phyloP scores from a whole-genome alignment of 2,329 filamentous ascomycete species.

The Dendrostoma leiphaemia region DNA sequence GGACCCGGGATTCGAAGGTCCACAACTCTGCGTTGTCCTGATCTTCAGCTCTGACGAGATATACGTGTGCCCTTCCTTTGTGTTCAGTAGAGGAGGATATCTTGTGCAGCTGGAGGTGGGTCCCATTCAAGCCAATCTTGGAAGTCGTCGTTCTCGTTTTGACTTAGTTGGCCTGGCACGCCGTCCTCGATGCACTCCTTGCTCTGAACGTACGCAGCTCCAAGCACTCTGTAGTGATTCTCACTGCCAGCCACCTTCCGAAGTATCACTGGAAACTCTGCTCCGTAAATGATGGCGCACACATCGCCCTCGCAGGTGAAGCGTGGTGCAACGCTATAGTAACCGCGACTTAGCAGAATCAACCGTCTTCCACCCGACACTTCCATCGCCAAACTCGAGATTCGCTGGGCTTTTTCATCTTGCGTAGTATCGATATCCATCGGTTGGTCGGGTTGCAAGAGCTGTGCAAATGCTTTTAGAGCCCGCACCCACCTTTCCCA shows the following conservation, averaged over 20 bases:
- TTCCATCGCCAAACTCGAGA: too few species aligned
- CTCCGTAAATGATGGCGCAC: conserved; percentile 1
- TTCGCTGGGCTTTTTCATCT: too few species aligned
- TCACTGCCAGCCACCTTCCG: conserved; percentile 17
- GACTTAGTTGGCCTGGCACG: neutral
- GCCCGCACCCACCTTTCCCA: neutral
- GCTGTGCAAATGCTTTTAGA: neutral
- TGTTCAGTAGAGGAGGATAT: too few species aligned
- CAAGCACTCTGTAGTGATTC: conserved; percentile 36
- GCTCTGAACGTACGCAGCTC: conserved; percentile 14
- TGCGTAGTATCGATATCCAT: neutral
- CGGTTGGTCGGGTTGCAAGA: neutral
- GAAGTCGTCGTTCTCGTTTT: neutral
- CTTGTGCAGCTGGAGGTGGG: too few species aligned
- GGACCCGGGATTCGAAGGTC: too few species aligned
- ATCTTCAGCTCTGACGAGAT: too few species aligned
- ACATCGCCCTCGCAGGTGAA: neutral
- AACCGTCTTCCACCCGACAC: neutral
- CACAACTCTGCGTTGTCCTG: too few species aligned
- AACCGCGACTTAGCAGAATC: conserved; percentile 14
- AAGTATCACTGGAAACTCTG: neutral
- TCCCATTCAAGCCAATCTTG: conserved; percentile 31
- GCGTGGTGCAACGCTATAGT: conserved; percentile 23
- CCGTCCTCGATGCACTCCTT: neutral
- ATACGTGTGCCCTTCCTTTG: too few species aligned